A percentile compares a stretch with the other conserved stretches of the same genome.
Conservation (phyloP, 257 asterid species). For the Salvia splendens region DNA sequence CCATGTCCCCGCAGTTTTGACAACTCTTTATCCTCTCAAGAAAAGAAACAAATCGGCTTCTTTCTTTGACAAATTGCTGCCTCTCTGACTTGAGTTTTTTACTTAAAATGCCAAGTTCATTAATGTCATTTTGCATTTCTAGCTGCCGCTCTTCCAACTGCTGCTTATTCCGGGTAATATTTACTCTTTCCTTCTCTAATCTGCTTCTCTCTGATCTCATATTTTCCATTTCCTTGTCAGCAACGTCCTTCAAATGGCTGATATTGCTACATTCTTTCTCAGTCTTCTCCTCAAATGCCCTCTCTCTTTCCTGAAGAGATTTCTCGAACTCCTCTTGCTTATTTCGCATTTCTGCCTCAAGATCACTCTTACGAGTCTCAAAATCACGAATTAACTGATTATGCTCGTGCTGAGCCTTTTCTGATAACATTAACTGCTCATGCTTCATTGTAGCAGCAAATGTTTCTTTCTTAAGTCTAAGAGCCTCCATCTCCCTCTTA, state of each 20-base stretch:
- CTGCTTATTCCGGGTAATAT: constrained; percentile 45
- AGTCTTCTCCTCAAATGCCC: constrained; percentile 50
- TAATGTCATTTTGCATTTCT: constrained; percentile 75
- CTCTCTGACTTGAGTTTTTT: constrained; percentile 64
- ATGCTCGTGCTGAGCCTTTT: constrained; percentile 50
- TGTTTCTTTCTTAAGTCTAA: constrained; percentile 66
- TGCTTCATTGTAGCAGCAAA: constrained; percentile 68
- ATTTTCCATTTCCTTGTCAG: constrained; percentile 47
- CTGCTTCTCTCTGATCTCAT: constrained; percentile 45
- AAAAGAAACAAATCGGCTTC: constrained; percentile 52
- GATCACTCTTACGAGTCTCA: constrained; percentile 57
- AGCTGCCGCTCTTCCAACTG: constrained; percentile 67
- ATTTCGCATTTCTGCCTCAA: constrained; percentile 66
- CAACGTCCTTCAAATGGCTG: constrained; percentile 48
- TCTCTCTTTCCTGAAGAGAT: constrained; percentile 54
- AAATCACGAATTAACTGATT: constrained; percentile 52
- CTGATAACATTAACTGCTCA: constrained; percentile 53
- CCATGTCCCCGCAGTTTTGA: constrained; percentile 58
- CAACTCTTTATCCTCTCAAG: constrained; percentile 61
- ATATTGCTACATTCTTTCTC: constrained; percentile 47
- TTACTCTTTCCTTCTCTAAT: constrained; percentile 65
- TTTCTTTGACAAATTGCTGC: constrained; percentile 56
- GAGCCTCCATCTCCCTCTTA: constrained; percentile 63
- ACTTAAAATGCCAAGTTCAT: constrained; percentile 67
- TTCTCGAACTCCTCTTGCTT: constrained; percentile 65